Evolutionary conservation across 768 basidiomycete genomes (phyloP), one percentile per base, ranked within the genome.

Genomic region (Russula lepida): DNA sequence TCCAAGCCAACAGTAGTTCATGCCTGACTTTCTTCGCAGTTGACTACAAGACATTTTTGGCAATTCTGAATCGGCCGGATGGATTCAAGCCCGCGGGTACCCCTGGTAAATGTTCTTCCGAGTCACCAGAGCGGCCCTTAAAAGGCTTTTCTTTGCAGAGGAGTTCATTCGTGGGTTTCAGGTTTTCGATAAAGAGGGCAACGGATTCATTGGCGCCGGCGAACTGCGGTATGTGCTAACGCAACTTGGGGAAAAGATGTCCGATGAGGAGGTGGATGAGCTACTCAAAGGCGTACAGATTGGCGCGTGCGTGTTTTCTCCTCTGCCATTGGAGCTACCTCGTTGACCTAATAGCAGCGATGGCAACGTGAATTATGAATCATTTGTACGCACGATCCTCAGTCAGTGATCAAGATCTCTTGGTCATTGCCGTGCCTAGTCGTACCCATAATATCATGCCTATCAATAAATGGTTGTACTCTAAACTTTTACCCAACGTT

Each of bases 141-240:
- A 53, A 50, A 32, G 23, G 21, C 17, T 47, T 12, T 37, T 33
- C 25, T 53, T 50, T 28, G 19, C 71, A 95, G 95, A 98, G 80
- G 97, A 99, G 71, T 99, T 99, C 77, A 92, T 98, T 69, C 92
- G 97, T 52, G 97, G 95, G 9, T 99, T 99, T 82, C 95, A 98
- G 69, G 95, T 98, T 12, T 98, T 99, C 67, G 95, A 98, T 75
- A 95, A 94, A 75, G 91, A 92, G 67, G 90, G 90, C 32, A 92
- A 92, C 68, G 92, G 92, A 1, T 89, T 85, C 76, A 92, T 92
- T 67, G 92, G 92, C 51, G 91, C 88, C 19, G 92, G 92, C 51
- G 92, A 97, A 74, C 78, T 95, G 64, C 83, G 91, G 63, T 85
- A 88, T 73, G 79, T 65, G 79, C 79, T 64, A 78, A 99, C 97